Evolutionary conservation across 768 basidiomycete species (phyloP).

Genomic region (Russula lepida): DNA sequence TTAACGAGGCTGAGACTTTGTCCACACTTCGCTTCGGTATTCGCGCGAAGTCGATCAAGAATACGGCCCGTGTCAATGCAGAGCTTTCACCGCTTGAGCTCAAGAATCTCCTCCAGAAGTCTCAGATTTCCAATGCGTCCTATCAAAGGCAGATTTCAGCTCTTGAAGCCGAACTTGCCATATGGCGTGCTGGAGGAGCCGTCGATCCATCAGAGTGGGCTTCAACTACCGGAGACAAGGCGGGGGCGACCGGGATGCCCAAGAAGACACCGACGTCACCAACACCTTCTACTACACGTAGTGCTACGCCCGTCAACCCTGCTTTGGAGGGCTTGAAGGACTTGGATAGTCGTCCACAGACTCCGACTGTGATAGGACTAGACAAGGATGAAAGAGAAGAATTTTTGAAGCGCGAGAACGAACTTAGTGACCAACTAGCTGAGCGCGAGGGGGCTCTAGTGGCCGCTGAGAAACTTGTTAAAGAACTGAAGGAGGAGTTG

Average conservation of each 20-base stretch:
- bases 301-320: slow-evolving; percentile 71
- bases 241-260: slow-evolving; percentile 34
- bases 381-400: slow-evolving; percentile 98
- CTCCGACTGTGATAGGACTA: slow-evolving; percentile 78
- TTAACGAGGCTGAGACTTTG: slow-evolving; percentile 94
- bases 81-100: slow-evolving; percentile 95
- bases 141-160: slow-evolving; percentile 82
- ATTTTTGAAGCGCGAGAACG: slow-evolving; percentile 93
- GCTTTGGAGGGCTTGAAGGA: slow-evolving; percentile 66
- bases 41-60: slow-evolving; percentile 99
- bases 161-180: slow-evolving; percentile 82
- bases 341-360: slow-evolving; percentile 79
- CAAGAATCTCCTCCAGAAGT: slow-evolving; percentile 84
- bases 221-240: slow-evolving; percentile 47
- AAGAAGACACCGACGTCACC: slow-evolving; percentile 48
- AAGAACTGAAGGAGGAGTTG: slow-evolving; percentile 84
- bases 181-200: slow-evolving; percentile 81
- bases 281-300: slow-evolving; percentile 54
- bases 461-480: slow-evolving; percentile 77
- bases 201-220: slow-evolving; percentile 86
- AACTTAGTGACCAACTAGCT: slow-evolving; percentile 85
- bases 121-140: slow-evolving; percentile 74
- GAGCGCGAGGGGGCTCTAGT: slow-evolving; percentile 81
- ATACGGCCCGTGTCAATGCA: slow-evolving; percentile 96
- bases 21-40: slow-evolving; percentile 98